Evolutionary conservation across 129 eudicot genomes (phyloP).

Genomic region (Flaveria bidentis): DNA sequence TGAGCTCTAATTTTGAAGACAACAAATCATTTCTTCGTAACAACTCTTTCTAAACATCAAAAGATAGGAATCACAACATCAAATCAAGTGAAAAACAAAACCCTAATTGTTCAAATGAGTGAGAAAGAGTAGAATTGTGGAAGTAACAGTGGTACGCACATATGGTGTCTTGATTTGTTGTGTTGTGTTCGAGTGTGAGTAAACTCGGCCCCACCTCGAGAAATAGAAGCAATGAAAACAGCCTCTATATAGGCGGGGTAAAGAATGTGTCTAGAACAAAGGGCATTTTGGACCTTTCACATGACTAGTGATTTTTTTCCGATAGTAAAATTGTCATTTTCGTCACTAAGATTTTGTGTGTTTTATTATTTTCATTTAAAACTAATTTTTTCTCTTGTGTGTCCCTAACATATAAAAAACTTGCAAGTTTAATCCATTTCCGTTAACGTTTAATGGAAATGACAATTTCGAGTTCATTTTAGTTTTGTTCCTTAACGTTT

Average conservation of each 20-base stretch:
- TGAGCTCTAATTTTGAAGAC: neutral
- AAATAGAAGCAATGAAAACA: constrained; percentile 6
- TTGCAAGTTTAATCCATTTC: too few species aligned
- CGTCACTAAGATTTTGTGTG: too few species aligned
- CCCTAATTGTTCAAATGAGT: constrained; percentile 20
- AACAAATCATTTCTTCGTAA: neutral
- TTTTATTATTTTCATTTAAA: too few species aligned
- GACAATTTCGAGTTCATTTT: too few species aligned
- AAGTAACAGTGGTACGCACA: neutral
- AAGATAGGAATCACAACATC: neutral
- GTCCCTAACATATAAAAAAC: too few species aligned
- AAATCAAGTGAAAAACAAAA: constrained; percentile 12
- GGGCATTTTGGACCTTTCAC: constrained; percentile 19
- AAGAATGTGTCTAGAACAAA: constrained; percentile 25
- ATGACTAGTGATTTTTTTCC: too few species aligned
- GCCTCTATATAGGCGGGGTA: constrained; percentile 28
- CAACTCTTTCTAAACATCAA: too few species aligned
- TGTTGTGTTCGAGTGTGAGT: neutral
- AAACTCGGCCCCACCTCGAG: constrained; percentile 2
- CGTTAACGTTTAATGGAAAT: too few species aligned
- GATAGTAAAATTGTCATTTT: too few species aligned
- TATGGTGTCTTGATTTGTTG: neutral
- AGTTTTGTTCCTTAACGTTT: too few species aligned
- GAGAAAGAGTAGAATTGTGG: constrained; percentile 9
- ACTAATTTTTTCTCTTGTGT: too few species aligned